Base-by-base conservation (phyloP, 2,329 filamentous ascomycete species). In the Fusarium secorum region DNA sequence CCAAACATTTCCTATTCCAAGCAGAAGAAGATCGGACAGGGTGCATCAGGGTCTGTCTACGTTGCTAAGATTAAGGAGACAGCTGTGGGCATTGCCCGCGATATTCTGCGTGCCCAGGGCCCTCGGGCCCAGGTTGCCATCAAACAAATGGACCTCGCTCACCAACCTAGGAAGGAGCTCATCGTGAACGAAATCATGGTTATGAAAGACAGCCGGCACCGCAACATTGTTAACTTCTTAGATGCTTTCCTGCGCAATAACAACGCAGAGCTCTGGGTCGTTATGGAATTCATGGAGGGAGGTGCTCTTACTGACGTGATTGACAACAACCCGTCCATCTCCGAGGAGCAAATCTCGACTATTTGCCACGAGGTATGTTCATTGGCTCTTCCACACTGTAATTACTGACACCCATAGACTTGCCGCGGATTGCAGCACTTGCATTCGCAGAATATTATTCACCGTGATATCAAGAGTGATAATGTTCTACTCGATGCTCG, bases 241-340 rank as follows among this genome's bases (percentile, higher is more conserved):
- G 96, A 99, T 76, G 95, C 95, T 7, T 99, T 98, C 86, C 84
- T 99, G 78, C 93, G 96, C 77, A 97, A 98, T 81, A 95, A 96
- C 81, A 94, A 93, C 77, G 89, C 93, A 59, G 96, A 99, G 81
- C 88, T 99, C n/a, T 99, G 96, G 96, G 94, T 99, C 15, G 95
- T 99, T 56, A 97, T 99, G 96, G 96, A 99, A 84, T 99, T 95
- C 78, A 99, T 99, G 96, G 96, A 99, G 83, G 96, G 96, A 76
- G 96, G 96, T 83, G 93, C 96, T 68, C 84, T 99, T 80, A 99
- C 96, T 3, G 96, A 99, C 85, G 94, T 99, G 66, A 99, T 99
- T 82, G 96, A 99, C 82, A 98, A 98, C 84, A 99, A 98, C 81
- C 89, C 92, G 4, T 90, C 91, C 62, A 98, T 99, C 75, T 94